Conservation (phyloP, 139 green algal species). For the Chlorella sp. region DNA sequence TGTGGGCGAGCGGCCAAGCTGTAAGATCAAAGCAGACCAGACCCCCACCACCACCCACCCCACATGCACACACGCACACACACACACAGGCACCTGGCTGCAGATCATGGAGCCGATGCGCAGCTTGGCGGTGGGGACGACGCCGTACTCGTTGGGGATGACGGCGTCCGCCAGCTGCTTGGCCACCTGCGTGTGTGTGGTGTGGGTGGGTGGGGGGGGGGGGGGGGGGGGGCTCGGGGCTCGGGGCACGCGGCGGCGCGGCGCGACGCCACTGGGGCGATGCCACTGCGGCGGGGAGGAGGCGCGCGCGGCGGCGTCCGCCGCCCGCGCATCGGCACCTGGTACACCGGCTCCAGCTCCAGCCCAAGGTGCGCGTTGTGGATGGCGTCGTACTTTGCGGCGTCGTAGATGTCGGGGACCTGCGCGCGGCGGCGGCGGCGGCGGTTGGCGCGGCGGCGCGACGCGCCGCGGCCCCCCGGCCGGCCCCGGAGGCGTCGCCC, state of each 20-base stretch:
- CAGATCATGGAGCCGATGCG: conserved; percentile 78
- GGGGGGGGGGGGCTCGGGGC: not conserved
- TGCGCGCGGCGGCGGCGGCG: too few species aligned
- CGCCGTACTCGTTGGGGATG: conserved; percentile 90
- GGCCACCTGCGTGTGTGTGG: conserved; percentile 54
- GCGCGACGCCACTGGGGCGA: not conserved
- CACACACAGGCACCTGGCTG: not conserved
- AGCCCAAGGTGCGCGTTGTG: conserved; percentile 92
- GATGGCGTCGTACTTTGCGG: conserved; percentile 93
- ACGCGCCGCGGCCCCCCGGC: too few species aligned
- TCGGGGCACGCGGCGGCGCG: too few species aligned
- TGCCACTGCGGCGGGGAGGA: not conserved
- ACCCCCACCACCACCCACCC: not conserved
- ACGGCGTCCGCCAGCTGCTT: conserved; percentile 81
- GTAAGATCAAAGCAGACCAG: not conserved
- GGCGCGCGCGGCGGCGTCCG: too few species aligned
- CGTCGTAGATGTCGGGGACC: conserved; percentile 96
- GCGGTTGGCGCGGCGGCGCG: too few species aligned
- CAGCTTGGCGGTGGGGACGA: conserved; percentile 71
- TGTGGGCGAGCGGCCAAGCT: conserved; percentile 31
- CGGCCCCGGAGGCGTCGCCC: too few species aligned
- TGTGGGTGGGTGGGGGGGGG: not conserved
- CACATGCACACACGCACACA: not conserved
- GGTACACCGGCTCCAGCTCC: conserved; percentile 59
- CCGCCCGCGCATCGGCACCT: conserved; percentile 34